Conservation (phyloP, 129 eudicot genomes). For the Artemisia tridentata region DNA sequence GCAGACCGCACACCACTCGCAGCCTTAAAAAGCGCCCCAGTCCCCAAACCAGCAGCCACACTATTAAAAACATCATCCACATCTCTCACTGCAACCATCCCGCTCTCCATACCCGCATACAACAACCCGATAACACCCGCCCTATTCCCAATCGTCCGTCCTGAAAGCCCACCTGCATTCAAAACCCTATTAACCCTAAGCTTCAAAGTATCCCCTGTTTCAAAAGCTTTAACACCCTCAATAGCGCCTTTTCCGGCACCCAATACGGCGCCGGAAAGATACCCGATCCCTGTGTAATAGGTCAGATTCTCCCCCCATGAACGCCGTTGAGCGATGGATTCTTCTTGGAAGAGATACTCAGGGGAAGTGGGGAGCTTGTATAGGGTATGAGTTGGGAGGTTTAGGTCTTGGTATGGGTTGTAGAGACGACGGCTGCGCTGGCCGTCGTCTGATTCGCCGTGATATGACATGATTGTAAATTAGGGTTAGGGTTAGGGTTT, state of each 20-base stretch:
- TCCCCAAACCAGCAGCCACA: conserved; percentile 85
- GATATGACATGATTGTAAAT: conserved; percentile 37
- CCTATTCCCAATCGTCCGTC: conserved; percentile 66
- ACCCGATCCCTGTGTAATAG: conserved; percentile 91
- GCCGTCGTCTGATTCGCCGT: conserved; percentile 33
- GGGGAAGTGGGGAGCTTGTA: conserved; percentile 91
- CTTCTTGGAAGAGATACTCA: conserved; percentile 87
- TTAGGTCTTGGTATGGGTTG: conserved; percentile 84
- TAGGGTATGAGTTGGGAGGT: conserved; percentile 50
- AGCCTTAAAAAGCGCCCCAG: conserved; percentile 83
- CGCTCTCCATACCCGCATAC: conserved; percentile 91
- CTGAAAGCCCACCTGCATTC: conserved; percentile 61
- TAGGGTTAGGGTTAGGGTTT: conserved; percentile 37
- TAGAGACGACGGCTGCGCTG: conserved; percentile 62
- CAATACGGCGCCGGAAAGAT: conserved; percentile 64
- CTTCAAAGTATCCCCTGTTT: conserved; percentile 64
- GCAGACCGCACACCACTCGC: conserved; percentile 88
- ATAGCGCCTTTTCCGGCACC: conserved; percentile 71
- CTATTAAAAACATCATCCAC: conserved; percentile 78
- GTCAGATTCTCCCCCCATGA: conserved; percentile 98
- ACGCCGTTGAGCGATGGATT: conserved; percentile 77
- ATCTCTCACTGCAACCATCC: conserved; percentile 74
- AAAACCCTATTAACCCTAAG: conserved; percentile 68
- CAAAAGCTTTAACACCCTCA: conserved; percentile 58
- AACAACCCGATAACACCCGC: conserved; percentile 79